Evolutionary conservation across 305 asterid genomes (phyloP).

Genomic region (Euphrasia arctica): DNA sequence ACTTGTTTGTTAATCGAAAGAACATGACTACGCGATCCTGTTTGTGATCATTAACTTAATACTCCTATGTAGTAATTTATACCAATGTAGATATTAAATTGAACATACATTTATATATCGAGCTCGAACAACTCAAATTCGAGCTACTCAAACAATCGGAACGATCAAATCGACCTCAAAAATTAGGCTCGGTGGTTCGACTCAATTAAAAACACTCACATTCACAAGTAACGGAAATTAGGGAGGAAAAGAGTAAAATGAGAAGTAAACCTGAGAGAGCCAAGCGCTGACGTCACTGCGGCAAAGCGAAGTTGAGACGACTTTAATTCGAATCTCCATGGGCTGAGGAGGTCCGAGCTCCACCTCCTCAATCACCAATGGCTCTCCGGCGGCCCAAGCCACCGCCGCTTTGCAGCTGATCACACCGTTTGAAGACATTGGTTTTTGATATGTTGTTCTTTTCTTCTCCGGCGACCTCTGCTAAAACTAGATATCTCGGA

Average conservation of each 20-base stretch:
- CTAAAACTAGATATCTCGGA: not conserved
- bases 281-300: slow-evolving; percentile 90
- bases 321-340: slow-evolving; percentile 86
- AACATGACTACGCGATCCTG: no score
- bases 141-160: not conserved
- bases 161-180: not conserved
- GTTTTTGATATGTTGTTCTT: not conserved
- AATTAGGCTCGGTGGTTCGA: no score
- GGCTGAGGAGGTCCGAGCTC: slow-evolving; percentile 82
- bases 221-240: not conserved
- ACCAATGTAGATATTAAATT: no score
- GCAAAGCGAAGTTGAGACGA: slow-evolving; percentile 80
- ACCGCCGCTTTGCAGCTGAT: slow-evolving; percentile 72
- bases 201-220: not conserved
- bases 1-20: no score
- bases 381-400: slow-evolving; percentile 80
- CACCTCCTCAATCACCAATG: slow-evolving; percentile 80
- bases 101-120: no score
- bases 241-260: not conserved
- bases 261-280: slow-evolving; percentile 59
- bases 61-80: no score
- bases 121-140: not conserved
- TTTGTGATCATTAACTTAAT: no score
- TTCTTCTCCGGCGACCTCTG: not conserved
- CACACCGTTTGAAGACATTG: slow-evolving; percentile 33